Conservation (phyloP, 768 basidiomycete genomes). For the Aureoboletus auriporus region DNA sequence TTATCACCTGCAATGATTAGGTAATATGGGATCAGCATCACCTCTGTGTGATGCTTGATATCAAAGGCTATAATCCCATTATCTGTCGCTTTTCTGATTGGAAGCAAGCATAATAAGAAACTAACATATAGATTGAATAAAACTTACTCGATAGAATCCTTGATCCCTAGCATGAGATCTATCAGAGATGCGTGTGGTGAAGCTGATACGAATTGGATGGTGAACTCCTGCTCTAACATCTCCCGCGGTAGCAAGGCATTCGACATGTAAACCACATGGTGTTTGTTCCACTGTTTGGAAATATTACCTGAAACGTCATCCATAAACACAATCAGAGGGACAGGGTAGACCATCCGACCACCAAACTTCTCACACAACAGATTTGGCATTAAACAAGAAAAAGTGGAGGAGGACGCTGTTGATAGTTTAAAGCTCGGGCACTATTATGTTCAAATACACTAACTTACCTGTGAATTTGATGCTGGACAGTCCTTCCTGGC, state of each 20-base stretch:
- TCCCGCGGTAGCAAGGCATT: constrained; percentile 28
- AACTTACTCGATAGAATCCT: constrained; percentile 24
- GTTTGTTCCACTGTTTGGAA: constrained; percentile 37
- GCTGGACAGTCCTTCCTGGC: background rate
- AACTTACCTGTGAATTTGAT: constrained; percentile 7
- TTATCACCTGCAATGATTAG: constrained; percentile 29
- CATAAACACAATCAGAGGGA: constrained; percentile 30
- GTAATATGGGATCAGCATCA: constrained; percentile 19
- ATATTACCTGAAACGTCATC: constrained; percentile 35
- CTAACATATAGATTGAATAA: background rate
- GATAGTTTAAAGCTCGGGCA: background rate
- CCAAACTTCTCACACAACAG: constrained; percentile 9
- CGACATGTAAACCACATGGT: constrained; percentile 31
- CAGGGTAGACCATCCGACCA: constrained; percentile 17
- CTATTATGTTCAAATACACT: no score
- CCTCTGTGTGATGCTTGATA: constrained; percentile 16
- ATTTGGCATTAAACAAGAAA: constrained; percentile 19
- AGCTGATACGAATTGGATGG: constrained; percentile 24
- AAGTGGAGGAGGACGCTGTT: background rate
- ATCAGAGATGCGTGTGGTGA: constrained; percentile 34
- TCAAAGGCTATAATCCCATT: constrained; percentile 19
- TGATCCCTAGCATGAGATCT: constrained; percentile 31
- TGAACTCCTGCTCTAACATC: constrained; percentile 30
- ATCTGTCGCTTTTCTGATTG: constrained; percentile 7
- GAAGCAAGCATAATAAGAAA: background rate